Base-by-base conservation (phyloP, 345 rosid genomes). In the Aquilaria yunnanensis region DNA sequence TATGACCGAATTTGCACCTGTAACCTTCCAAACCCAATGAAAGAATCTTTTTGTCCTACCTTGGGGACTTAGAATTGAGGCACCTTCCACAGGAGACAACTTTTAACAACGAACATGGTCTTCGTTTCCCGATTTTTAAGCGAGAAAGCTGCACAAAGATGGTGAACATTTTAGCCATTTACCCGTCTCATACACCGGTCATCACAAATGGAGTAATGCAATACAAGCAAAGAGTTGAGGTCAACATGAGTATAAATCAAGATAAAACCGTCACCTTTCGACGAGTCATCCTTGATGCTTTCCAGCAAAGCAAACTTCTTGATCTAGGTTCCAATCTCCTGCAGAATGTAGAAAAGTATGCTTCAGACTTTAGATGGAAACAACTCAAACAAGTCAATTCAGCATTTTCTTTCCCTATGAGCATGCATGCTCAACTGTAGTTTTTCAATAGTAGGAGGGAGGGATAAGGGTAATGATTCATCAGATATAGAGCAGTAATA, bases 301-400 rank as follows among this genome's bases (percentile, higher is more conserved):
- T 91, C 99, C 96, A 89, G 80, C 99, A 87, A 51, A 91, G 78
- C 78, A 91, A 74, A 77, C 83, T 89, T 84, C 92, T 87, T 4
- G 99, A 85, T 70, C 79, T 78, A 2, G 98, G 83, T 75, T 95
- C 99, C 65, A 95, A 84, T 70, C 86, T 89, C 86, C 98, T 95
- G 89, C 51, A 61, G 66, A 70, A 9, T 57, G 60, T 16, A 59
- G 30, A 61, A 57, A 66, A 14, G 2, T 37, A 37, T 37, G 43
- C 34, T 2, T 16, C 34, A n/a, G 5, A 10, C 5, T 46, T 46
- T 55, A 23, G 23, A 23, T 23, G 23, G 23, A 23, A 23, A 23
- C 23, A 23, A 23, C 23, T 23, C 23, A 23, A 23, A 23, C 23
- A 23, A 23, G 23, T 23, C 23, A 23, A 23, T 23, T 23, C 23